Evolutionary conservation across 768 basidiomycete species (phyloP), one percentile per base, ranked within the genome.

Genomic region (Lyophyllum semitale): DNA sequence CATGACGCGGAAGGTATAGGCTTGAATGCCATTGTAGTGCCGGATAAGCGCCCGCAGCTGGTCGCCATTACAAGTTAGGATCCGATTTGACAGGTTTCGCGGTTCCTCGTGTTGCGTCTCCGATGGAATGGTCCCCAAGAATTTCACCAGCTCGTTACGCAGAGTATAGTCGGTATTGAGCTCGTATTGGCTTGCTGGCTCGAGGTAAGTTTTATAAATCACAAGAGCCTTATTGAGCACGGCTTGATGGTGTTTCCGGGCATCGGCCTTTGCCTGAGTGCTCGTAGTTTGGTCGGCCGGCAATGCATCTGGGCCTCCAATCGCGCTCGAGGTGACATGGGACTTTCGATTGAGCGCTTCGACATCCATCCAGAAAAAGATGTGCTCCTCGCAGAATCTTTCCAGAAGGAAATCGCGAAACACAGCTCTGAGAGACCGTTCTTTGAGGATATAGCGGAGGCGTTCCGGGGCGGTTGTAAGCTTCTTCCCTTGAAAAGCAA

Each of bases 371-470:
- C 59, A 60, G 48, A 40, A 60, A 2, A 60, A 35, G 18, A 60
- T 47, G 20, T 60, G 59, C 50, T 60, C 59, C 45, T 60, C 59
- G 52, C 59, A 60, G 22, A 51, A 54, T 18, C 45, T 57, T 50
- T 60, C 59, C 35, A 33, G 32, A 9, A 60, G 48, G 22, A 54
- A 60, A 25, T 49, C 26, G 3, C 54, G 53, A 44, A 60, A 60
- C n/a, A 60, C 52, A 3, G 49, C 51, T 1, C 55, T 52, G 46
- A 49, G 51, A 3, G 52, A 38, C 49, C 47, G 55, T 32, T 57
- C 55, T 45, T 46, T 53, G 20, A 60, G 55, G 26, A 60, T 60
- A 45, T 51, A 48, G 12, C 40, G 45, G 17, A 60, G 38, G 17
- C 48, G 55, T 3, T 54, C 26, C 4, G 53, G 17, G 27, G 55